phyloP scores from a whole-genome alignment of 139 green algal species.

The Chlorella sp. region DNA sequence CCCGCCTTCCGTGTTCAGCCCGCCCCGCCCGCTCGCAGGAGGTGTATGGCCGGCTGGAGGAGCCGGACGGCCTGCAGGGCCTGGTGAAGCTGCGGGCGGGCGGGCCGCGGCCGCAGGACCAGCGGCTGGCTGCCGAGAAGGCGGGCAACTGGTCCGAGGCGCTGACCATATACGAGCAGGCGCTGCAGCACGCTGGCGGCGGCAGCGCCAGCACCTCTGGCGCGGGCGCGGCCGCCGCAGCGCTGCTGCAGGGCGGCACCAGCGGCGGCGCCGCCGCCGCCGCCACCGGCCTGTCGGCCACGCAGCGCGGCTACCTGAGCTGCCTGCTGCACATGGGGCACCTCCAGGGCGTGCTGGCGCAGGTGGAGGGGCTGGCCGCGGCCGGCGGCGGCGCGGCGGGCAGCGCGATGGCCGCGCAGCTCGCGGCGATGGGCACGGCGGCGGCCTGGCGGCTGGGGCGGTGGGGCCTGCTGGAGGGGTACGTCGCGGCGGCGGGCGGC shows the following conservation, averaged over 20 bases:
- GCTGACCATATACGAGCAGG: constrained; percentile 83
- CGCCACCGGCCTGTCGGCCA: constrained; percentile 18
- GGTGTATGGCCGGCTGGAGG: constrained; percentile 89
- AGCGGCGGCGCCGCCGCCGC: neutral
- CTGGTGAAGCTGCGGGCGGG: constrained; percentile 71
- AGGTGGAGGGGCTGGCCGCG: constrained; percentile 63
- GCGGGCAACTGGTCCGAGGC: constrained; percentile 87
- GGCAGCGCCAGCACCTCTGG: neutral
- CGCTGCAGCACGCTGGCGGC: constrained; percentile 30
- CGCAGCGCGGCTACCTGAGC: constrained; percentile 63
- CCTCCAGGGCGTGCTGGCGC: constrained; percentile 71
- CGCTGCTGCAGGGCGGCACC: neutral
- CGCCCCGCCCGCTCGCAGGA: constrained; percentile 45
- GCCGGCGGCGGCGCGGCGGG: neutral
- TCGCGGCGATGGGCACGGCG: constrained; percentile 71
- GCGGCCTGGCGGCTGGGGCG: constrained; percentile 88
- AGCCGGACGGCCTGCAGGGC: constrained; percentile 88
- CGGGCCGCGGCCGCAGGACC: constrained; percentile 56
- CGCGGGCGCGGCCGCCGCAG: neutral
- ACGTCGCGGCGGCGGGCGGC: constrained; percentile 39
- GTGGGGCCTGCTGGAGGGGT: constrained; percentile 77
- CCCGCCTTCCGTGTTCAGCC: neutral
- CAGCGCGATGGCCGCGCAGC: constrained; percentile 25
- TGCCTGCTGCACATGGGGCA: constrained; percentile 82
- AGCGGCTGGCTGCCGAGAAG: constrained; percentile 80